A percentile compares a stretch with the other conserved stretches of the same genome.
These are phyloP conservation scores for Collybia nuda DNA, from an alignment of 768 basidiomycete species.

Conservation along the genomic window DNA sequence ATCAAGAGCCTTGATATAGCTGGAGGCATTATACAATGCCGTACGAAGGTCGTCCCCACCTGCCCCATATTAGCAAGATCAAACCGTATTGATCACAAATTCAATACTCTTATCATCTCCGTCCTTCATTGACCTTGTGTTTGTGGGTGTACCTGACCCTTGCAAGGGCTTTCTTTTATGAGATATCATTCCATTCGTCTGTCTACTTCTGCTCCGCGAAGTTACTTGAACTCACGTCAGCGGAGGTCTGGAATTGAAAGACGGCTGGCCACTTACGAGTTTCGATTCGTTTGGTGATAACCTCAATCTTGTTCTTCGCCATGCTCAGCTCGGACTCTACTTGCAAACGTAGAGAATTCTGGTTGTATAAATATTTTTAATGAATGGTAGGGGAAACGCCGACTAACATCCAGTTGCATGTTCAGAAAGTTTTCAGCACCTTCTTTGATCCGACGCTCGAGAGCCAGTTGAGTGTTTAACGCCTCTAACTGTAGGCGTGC, in stretches of 20 bases:
- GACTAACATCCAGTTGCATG: conserved; percentile 55
- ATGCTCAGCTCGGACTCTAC: conserved; percentile 78
- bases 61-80: conserved; percentile 7
- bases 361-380: neutral
- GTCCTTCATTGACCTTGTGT: conserved; percentile 17
- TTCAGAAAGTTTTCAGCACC: conserved; percentile 89
- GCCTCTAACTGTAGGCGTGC: conserved; percentile 52
- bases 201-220: conserved; percentile 24
- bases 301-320: conserved; percentile 71
- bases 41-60: conserved; percentile 71
- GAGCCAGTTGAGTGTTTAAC: conserved; percentile 65
- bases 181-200: conserved; percentile 12
- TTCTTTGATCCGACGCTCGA: conserved; percentile 84
- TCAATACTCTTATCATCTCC: conserved; percentile 39
- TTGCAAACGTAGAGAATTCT: conserved; percentile 68
- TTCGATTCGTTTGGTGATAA: conserved; percentile 61
- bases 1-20: conserved; percentile 55
- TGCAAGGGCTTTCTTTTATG: conserved; percentile 17
- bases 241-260: neutral
- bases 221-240: conserved; percentile 25
- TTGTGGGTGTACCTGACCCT: conserved; percentile 10
- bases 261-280: conserved; percentile 36
- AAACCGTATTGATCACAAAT: neutral
- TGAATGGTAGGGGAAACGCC: no score
- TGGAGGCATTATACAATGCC: conserved; percentile 62